A percentile compares a stretch with the other conserved stretches of the same genome.
phyloP scores from a whole-genome alignment of 306 rosid species.

The Casuarina cunninghamiana region DNA sequence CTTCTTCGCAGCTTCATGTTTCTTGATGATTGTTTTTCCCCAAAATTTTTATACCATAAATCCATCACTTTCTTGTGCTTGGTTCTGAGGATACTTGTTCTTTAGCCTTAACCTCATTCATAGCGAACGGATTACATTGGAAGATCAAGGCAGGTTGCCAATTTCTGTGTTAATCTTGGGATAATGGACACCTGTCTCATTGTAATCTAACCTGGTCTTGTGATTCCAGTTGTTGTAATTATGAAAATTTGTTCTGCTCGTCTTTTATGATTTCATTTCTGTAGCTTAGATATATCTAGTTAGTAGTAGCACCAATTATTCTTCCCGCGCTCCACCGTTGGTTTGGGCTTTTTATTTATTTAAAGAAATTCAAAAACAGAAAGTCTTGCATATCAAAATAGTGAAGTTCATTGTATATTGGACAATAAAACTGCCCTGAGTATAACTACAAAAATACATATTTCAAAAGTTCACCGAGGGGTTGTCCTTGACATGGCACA shows the following conservation, averaged over 20 bases:
- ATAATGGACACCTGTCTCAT: background rate
- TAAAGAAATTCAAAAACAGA: background rate
- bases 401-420: too few relatives aligned
- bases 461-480: background rate
- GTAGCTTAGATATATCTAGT: background rate
- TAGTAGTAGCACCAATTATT: background rate
- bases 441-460: background rate
- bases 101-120: slow-evolving; percentile 24
- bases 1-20: slow-evolving; percentile 45
- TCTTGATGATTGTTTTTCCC: slow-evolving; percentile 30
- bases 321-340: background rate
- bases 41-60: slow-evolving; percentile 1
- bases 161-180: background rate
- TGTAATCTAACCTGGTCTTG: background rate
- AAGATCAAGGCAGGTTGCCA: background rate
- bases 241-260: slow-evolving; percentile 16
- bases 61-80: background rate
- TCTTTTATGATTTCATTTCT: background rate
- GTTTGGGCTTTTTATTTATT: too few relatives aligned
- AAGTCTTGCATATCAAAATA: background rate
- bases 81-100: background rate
- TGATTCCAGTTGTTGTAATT: slow-evolving; percentile 20
- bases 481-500: background rate
- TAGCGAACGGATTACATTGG: background rate
- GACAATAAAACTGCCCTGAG: background rate